A percentile compares a stretch with the other conserved stretches of the same genome.
Evolutionary conservation across 371 early-diverging fungal species (phyloP).

Genomic region (Mortierella sp.): DNA sequence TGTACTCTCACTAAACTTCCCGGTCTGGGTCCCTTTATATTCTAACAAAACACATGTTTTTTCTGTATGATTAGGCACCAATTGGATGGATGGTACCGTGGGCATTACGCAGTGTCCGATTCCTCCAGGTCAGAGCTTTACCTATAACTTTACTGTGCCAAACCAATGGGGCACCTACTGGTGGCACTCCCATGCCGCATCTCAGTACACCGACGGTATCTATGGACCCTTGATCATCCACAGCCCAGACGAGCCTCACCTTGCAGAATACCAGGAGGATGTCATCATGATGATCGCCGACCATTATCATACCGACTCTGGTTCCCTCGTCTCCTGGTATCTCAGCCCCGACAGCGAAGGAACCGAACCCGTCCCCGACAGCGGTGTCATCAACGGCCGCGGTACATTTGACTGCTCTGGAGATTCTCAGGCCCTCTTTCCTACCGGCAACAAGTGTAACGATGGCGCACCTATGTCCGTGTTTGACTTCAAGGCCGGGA

Average conservation of each 20-base stretch:
- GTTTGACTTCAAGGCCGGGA: slow-evolving; percentile 29
- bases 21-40: background rate
- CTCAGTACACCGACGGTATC: slow-evolving; percentile 60
- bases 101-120: slow-evolving; percentile 59
- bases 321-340: slow-evolving; percentile 50
- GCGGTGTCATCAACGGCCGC: slow-evolving; percentile 61
- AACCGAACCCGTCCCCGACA: slow-evolving; percentile 60
- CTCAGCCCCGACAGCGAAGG: slow-evolving; percentile 52
- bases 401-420: slow-evolving; percentile 54
- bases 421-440: slow-evolving; percentile 54
- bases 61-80: slow-evolving; percentile 22
- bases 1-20: background rate
- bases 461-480: slow-evolving; percentile 37
- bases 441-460: slow-evolving; percentile 49
- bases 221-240: slow-evolving; percentile 59
- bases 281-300: slow-evolving; percentile 59
- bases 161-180: slow-evolving; percentile 62
- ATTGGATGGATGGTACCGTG: slow-evolving; percentile 51
- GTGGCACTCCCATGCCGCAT: slow-evolving; percentile 60
- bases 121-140: slow-evolving; percentile 37
- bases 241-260: slow-evolving; percentile 59
- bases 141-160: slow-evolving; percentile 52
- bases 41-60: background rate
- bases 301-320: slow-evolving; percentile 56
- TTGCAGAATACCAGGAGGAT: slow-evolving; percentile 58